A percentile compares a stretch with the other conserved stretches of the same genome.
These are phyloP conservation scores for Begonia masoniana DNA, from an alignment of 306 rosid species.

Conservation along the genomic window DNA sequence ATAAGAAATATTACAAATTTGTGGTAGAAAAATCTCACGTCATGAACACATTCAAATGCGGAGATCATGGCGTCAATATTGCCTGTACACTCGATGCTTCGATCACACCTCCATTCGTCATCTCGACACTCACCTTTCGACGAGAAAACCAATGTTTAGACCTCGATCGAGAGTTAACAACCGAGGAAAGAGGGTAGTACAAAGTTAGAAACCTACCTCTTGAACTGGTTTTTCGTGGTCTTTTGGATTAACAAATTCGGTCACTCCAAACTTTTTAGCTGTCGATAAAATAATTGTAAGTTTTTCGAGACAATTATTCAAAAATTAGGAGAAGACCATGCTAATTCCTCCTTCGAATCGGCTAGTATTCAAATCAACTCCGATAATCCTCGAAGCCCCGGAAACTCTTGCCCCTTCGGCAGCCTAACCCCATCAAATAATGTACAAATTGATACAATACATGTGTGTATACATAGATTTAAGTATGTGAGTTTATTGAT, in stretches of 20 bases:
- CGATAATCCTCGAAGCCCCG: constrained; percentile 11
- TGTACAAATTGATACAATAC: too few species aligned
- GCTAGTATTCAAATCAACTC: constrained; percentile 6
- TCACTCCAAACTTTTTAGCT: constrained; percentile 42
- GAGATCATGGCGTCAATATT: constrained; percentile 32
- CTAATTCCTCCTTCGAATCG: background rate
- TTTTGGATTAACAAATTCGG: constrained; percentile 39
- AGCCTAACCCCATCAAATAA: constrained; percentile 1
- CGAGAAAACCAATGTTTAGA: too few species aligned
- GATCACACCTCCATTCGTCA: constrained; percentile 44
- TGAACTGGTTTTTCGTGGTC: constrained; percentile 38
- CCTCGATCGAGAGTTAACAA: too few species aligned
- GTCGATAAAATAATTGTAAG: background rate
- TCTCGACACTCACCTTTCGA: constrained; percentile 26
- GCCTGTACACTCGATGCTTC: constrained; percentile 42
- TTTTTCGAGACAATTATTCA: background rate
- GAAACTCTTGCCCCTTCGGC: constrained; percentile 11
- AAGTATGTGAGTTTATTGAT: too few species aligned
- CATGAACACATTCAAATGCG: constrained; percentile 49
- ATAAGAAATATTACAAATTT: background rate
- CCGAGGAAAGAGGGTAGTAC: too few species aligned
- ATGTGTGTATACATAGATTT: too few species aligned
- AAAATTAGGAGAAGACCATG: background rate
- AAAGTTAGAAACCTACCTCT: constrained; percentile 12
- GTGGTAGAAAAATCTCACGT: constrained; percentile 13